phyloP scores from a whole-genome alignment of 805 yeast genomes.

The Pichia cabralensis region DNA sequence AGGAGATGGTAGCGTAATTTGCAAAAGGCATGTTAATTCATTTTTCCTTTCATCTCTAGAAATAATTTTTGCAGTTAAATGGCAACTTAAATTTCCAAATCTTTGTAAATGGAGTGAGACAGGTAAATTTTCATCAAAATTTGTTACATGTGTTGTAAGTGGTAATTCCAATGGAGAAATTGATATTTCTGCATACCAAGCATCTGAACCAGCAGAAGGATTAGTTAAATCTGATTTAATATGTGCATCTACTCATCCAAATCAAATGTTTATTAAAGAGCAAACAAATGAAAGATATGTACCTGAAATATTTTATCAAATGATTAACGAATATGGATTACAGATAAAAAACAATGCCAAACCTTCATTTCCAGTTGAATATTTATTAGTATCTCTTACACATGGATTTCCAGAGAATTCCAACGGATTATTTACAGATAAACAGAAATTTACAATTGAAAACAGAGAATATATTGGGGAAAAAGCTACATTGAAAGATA shows the following conservation, averaged over 20 bases:
- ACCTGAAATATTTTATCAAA: slow-evolving; percentile 85
- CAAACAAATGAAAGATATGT: slow-evolving; percentile 73
- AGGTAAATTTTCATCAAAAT: slow-evolving; percentile 73
- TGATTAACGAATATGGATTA: slow-evolving; percentile 77
- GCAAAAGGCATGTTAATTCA: slow-evolving; percentile 87
- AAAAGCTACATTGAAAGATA: slow-evolving; percentile 27
- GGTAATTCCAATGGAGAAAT: slow-evolving; percentile 88
- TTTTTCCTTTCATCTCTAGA: slow-evolving; percentile 87
- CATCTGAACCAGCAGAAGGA: slow-evolving; percentile 78
- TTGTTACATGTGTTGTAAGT: slow-evolving; percentile 84
- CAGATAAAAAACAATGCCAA: slow-evolving; percentile 83
- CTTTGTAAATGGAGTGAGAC: slow-evolving; percentile 50
- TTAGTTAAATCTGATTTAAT: slow-evolving; percentile 79
- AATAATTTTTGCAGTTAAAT: slow-evolving; percentile 68
- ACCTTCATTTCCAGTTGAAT: slow-evolving; percentile 91
- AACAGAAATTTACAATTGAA: slow-evolving; percentile 56
- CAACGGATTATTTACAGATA: slow-evolving; percentile 47
- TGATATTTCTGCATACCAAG: slow-evolving; percentile 86
- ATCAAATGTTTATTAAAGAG: slow-evolving; percentile 70
- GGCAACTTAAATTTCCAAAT: slow-evolving; percentile 62
- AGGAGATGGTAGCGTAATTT: slow-evolving; percentile 80
- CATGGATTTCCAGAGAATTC: slow-evolving; percentile 80
- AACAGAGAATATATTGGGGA: slow-evolving; percentile 70
- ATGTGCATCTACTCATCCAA: slow-evolving; percentile 83
- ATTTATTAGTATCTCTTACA: slow-evolving; percentile 71